Base-by-base conservation (phyloP, 768 basidiomycete species). In the Naganishia randhawae region DNA sequence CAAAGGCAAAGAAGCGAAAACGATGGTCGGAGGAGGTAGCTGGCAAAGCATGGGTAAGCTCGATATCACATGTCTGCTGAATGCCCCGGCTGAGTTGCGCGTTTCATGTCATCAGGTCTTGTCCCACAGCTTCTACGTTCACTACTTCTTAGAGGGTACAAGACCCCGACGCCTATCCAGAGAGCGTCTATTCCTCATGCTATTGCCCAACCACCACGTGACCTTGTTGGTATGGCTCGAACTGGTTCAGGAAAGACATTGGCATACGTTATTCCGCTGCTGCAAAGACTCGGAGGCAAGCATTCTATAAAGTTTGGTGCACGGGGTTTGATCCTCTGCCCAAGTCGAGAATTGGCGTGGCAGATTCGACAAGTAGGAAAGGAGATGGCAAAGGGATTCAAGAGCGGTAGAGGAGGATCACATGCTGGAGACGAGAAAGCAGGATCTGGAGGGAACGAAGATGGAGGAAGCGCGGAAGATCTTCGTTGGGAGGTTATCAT, bases 181-280 rank as follows among this genome's bases (percentile, higher is more conserved):
- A 87, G 95, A 7, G 84, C 89, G 27, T 83, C 92, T 2, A 90
- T 99, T 51, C 96, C 96, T 7, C 83, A 87, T 22, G 85, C 96
- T 48, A 85, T 98, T 42, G 80, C 88, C 14, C 86, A 85, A 48
- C 92, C 94, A 45, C 92, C 93, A 10, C 84, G 90, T 63, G 94
- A 96, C 81, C 86, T 99, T 16, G 92, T 98, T 16, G 95, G 92
- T 48, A 99, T 98, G 96, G 95, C 96, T 41, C 86, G 96, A 41
- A 99, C 96, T 4, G 96, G 96, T 48, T 96, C 93, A 1, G 96
- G 96, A 69, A 98, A 98, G 82, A 94, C 94, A 11, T 85, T 99
- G 39, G 95, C 95, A 22, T 99, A 94, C 78, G 86, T 98, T 84
- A 82, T 98, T 29, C 96, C 96, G 57, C 84, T 99, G 17, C 83